Evolutionary conservation across 116 monocot species (phyloP).

Genomic region (Posidonia oceanica): DNA sequence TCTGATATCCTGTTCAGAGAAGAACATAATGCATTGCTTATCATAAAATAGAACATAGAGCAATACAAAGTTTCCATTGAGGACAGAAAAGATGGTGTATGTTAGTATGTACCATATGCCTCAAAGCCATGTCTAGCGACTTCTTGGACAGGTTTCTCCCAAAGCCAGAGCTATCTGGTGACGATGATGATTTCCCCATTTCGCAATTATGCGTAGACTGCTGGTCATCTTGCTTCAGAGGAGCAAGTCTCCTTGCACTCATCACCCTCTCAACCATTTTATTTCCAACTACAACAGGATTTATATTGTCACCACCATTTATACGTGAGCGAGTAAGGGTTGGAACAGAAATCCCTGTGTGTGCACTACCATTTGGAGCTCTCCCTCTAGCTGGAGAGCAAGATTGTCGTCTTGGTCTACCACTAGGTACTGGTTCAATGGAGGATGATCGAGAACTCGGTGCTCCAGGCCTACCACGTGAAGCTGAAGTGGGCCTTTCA

Average conservation of each 20-base stretch:
- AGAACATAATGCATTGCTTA: not conserved
- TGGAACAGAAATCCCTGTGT: conserved; percentile 32
- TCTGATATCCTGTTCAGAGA: conserved; percentile 52
- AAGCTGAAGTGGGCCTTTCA: conserved; percentile 63
- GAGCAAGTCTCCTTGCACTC: conserved; percentile 44
- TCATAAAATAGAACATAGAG: not conserved
- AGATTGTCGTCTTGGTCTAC: conserved; percentile 41
- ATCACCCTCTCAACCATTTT: conserved; percentile 67
- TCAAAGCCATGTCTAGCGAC: conserved; percentile 89
- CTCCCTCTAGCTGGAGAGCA: conserved; percentile 72
- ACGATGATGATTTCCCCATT: conserved; percentile 21
- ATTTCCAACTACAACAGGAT: conserved; percentile 50
- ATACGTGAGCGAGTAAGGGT: conserved; percentile 25
- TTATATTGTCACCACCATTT: conserved; percentile 24
- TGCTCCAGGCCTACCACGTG: conserved; percentile 56
- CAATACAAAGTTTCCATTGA: not conserved
- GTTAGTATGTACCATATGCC: conserved; percentile 69
- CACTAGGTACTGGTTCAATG: conserved; percentile 27
- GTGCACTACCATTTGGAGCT: conserved; percentile 35
- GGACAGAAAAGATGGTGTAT: not conserved
- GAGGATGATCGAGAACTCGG: conserved; percentile 56
- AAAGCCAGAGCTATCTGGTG: conserved; percentile 70
- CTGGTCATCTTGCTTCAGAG: conserved; percentile 50
- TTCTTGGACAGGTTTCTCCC: conserved; percentile 82
- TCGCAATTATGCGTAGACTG: conserved; percentile 12